A percentile compares a stretch with the other conserved stretches of the same genome.
These are phyloP conservation scores for Quercus suber DNA, from an alignment of 306 rosid genomes.

Conservation along the genomic window DNA sequence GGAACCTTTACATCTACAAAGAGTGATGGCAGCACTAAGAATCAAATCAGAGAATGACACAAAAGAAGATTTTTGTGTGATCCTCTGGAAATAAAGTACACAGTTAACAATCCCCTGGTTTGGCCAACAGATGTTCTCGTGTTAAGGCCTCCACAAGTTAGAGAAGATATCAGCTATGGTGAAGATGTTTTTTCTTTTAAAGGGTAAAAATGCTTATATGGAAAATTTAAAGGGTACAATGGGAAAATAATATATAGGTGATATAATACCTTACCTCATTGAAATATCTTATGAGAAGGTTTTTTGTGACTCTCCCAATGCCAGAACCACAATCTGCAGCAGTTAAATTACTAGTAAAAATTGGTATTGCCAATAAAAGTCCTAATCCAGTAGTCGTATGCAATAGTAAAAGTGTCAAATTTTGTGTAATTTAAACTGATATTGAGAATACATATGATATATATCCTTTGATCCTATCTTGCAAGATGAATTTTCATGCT, in stretches of 20 bases:
- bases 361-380: constrained; percentile 3
- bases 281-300: constrained; percentile 77
- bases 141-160: too few relatives aligned
- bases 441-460: neutral
- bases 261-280: constrained; percentile 66
- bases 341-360: constrained; percentile 13
- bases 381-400: neutral
- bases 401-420: neutral
- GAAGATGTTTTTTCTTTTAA: too few relatives aligned
- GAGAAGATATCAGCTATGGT: too few relatives aligned
- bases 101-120: neutral
- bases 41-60: neutral
- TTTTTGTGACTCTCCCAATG: constrained; percentile 87
- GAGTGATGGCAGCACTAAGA: neutral
- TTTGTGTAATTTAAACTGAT: neutral
- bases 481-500: too few relatives aligned
- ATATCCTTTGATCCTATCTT: neutral
- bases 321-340: constrained; percentile 97
- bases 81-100: neutral
- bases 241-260: neutral
- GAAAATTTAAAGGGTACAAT: neutral
- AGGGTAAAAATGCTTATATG: neutral
- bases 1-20: neutral
- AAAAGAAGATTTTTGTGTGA: neutral
- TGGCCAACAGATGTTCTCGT: too few relatives aligned